phyloP scores from a whole-genome alignment of 805 yeast genomes.

The Cyberlindnera suaveolens region DNA sequence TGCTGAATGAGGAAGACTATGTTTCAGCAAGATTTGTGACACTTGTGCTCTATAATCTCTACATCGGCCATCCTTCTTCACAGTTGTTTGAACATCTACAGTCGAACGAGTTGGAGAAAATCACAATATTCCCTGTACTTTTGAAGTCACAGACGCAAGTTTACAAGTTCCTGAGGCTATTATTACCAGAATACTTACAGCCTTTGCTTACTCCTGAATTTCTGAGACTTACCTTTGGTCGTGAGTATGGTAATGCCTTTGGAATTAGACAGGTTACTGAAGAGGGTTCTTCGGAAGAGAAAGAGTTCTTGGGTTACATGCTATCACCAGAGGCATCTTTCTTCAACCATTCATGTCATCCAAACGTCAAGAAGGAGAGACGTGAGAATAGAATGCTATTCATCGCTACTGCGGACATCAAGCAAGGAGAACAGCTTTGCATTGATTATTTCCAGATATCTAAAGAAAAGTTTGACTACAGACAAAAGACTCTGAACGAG shows the following conservation, averaged over 20 bases:
- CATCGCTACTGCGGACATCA: conserved; percentile 34
- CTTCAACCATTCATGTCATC: conserved; percentile 61
- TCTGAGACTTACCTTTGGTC: conserved; percentile 46
- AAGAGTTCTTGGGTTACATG: conserved; percentile 54
- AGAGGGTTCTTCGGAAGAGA: conserved; percentile 34
- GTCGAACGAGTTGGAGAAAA: conserved; percentile 44
- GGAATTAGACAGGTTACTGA: conserved; percentile 54
- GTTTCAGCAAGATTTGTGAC: conserved; percentile 44
- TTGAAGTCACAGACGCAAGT: conserved; percentile 40
- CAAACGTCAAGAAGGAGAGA: conserved; percentile 46
- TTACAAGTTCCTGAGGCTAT: conserved; percentile 39
- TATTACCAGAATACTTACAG: conserved; percentile 31
- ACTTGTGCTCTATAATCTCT: conserved; percentile 29
- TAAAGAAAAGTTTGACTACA: conserved; percentile 31
- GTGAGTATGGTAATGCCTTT: conserved; percentile 61
- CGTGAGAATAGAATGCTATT: conserved; percentile 35
- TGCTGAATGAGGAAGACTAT: conserved; percentile 47
- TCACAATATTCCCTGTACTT: conserved; percentile 39
- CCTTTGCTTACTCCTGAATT: conserved; percentile 30
- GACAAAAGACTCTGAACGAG: conserved; percentile 38
- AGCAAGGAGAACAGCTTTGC: conserved; percentile 43
- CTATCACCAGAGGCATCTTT: conserved; percentile 59
- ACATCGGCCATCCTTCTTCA: conserved; percentile 13
- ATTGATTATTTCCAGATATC: conserved; percentile 54
- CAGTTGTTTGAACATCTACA: conserved; percentile 37